Percentiles rank a stretch among this genome's conserved stretches.
phyloP scores from a whole-genome alignment of 2,329 filamentous ascomycete species.

The Pseudohalonectria lignicola region DNA sequence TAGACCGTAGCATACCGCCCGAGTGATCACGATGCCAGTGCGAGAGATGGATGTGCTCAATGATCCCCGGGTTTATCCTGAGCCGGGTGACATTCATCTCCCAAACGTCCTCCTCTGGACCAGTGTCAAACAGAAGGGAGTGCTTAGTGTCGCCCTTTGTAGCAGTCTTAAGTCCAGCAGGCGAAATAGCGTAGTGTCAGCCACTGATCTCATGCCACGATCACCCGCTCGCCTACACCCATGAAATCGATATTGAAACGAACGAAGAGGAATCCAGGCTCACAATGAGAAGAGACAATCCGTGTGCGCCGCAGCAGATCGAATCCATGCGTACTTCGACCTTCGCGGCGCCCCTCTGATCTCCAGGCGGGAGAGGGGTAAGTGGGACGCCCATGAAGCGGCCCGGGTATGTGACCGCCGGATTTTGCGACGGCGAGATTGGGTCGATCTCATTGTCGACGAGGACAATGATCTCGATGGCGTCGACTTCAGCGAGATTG shows the following conservation, averaged over 20 bases:
- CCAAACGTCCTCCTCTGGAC: constrained; percentile 39
- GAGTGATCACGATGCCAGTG: constrained; percentile 47
- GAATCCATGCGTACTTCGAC: constrained; percentile 35
- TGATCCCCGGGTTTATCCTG: constrained; percentile 23
- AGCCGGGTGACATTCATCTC: constrained; percentile 35
- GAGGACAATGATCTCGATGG: constrained; percentile 34
- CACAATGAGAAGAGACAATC: constrained; percentile 39
- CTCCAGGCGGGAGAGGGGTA: constrained; percentile 18
- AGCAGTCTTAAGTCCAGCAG: constrained; percentile 26
- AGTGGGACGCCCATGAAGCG: constrained; percentile 29
- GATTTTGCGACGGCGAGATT: constrained; percentile 32
- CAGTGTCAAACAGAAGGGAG: constrained; percentile 40
- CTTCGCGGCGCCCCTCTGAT: constrained; percentile 26
- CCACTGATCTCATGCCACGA: too few species aligned
- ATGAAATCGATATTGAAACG: too few species aligned
- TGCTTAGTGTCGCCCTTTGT: constrained; percentile 29
- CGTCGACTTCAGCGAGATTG: constrained; percentile 14
- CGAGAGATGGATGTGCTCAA: constrained; percentile 37
- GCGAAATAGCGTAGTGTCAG: too few species aligned
- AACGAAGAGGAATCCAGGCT: constrained; percentile 5
- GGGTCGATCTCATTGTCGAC: constrained; percentile 45
- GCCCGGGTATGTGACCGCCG: constrained; percentile 28
- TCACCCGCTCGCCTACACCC: too few species aligned
- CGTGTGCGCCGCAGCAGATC: constrained; percentile 43
- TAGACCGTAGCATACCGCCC: constrained; percentile 36